phyloP scores from a whole-genome alignment of 2,329 filamentous ascomycete genomes.

The Onygenales sp. region DNA sequence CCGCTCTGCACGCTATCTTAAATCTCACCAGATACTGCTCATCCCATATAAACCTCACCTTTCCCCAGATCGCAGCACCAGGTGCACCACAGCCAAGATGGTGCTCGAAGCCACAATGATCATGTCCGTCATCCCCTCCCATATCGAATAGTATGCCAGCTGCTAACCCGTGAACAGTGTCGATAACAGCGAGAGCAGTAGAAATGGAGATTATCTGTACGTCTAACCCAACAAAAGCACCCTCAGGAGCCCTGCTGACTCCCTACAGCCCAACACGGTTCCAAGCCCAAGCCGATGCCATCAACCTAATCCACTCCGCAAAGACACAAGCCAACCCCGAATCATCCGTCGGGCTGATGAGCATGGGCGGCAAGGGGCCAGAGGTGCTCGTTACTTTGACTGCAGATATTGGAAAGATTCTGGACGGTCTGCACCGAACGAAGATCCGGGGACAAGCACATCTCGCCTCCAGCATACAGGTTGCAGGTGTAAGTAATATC shows the following conservation, averaged over 20 bases:
- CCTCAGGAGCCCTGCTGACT: not conserved
- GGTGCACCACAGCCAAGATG: constrained; percentile 58
- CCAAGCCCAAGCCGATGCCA: constrained; percentile 91
- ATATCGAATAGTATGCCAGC: not conserved
- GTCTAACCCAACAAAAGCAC: constrained; percentile 9
- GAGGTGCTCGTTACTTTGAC: constrained; percentile 95
- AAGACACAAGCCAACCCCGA: constrained; percentile 95
- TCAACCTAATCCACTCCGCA: constrained; percentile 88
- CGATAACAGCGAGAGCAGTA: constrained; percentile 97
- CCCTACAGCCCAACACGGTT: constrained; percentile 72
- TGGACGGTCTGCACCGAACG: constrained; percentile 83
- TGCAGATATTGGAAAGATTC: constrained; percentile 88
- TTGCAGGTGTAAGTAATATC: constrained; percentile 64
- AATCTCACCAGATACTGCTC: not conserved
- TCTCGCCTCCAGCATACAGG: constrained; percentile 87
- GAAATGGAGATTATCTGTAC: constrained; percentile 82
- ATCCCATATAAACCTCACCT: not conserved
- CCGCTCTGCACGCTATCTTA: not conserved
- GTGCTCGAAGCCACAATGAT: constrained; percentile 99
- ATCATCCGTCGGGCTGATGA: constrained; percentile 95
- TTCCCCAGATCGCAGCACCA: not conserved
- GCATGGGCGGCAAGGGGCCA: constrained; percentile 95
- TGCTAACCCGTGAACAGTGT: constrained; percentile 44
- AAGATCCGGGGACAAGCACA: constrained; percentile 87
- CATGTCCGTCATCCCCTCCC: constrained; percentile 41